phyloP scores from a whole-genome alignment of 2,329 filamentous ascomycete genomes.

The Diaporthe sp. region DNA sequence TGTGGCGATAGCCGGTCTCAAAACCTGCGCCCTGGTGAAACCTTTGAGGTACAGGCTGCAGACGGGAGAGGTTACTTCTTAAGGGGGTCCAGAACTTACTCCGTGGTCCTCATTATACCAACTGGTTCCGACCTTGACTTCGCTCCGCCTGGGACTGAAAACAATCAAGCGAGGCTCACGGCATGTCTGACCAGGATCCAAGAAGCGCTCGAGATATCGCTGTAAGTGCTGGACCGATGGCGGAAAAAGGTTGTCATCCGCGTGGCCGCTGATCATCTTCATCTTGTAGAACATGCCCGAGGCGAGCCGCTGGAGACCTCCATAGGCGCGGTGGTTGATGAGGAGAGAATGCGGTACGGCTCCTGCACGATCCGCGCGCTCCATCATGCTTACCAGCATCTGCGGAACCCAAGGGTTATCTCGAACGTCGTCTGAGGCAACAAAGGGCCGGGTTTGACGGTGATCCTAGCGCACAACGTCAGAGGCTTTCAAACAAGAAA shows the following conservation, averaged over 20 bases:
- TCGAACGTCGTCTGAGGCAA: conserved; percentile 35
- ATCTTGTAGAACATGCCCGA: conserved; percentile 58
- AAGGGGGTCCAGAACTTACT: background rate
- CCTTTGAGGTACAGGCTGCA: no score
- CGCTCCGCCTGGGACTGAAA: conserved; percentile 33
- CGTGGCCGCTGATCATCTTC: conserved; percentile 53
- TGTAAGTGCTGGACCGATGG: conserved; percentile 40
- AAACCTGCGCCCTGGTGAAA: no score
- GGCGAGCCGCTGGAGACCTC: conserved; percentile 54
- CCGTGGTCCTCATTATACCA: conserved; percentile 56
- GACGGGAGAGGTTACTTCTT: no score
- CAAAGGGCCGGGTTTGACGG: conserved; percentile 50
- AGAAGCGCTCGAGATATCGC: conserved; percentile 41
- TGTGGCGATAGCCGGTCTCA: no score
- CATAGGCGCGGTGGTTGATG: conserved; percentile 48
- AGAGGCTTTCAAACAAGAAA: conserved; percentile 42
- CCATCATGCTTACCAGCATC: conserved; percentile 46
- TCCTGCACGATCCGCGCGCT: conserved; percentile 45
- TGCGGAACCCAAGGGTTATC: conserved; percentile 42
- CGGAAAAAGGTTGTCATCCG: conserved; percentile 39
- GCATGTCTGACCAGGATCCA: conserved; percentile 40
- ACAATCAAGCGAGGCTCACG: conserved; percentile 53
- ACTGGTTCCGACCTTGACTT: conserved; percentile 47
- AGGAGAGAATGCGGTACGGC: conserved; percentile 45
- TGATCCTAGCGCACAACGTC: conserved; percentile 39